Evolutionary conservation across 2,329 filamentous ascomycete genomes (phyloP).

Genomic region (Microcyclosporella mali): DNA sequence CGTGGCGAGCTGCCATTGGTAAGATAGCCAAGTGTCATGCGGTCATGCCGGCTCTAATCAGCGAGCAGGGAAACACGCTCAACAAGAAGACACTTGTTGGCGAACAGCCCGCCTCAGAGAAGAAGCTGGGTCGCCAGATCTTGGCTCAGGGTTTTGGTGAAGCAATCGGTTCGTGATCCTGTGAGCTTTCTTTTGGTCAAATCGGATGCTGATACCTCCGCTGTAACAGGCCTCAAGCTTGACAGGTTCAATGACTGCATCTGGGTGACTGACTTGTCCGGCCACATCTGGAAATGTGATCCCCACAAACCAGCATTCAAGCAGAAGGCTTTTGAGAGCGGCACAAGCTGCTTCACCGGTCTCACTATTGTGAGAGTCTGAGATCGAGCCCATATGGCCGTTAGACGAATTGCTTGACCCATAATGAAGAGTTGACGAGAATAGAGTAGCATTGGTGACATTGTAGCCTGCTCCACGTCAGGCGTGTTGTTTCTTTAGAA

Average conservation of each 20-base stretch:
- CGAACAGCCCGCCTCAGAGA: background rate
- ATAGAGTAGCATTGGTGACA: no score
- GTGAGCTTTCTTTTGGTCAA: no score
- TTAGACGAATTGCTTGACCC: no score
- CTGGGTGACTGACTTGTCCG: conserved; percentile 3
- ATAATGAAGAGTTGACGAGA: no score
- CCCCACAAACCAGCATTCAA: conserved; percentile 3
- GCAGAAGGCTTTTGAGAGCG: conserved; percentile 9
- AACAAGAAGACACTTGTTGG: conserved; percentile 3
- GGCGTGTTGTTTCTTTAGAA: no score
- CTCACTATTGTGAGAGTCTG: conserved; percentile 1
- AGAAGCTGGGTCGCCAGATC: conserved; percentile 1
- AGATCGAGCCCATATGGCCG: no score
- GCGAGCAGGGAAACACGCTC: conserved; percentile 2
- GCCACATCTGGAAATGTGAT: conserved; percentile 11
- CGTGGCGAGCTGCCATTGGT: conserved; percentile 42
- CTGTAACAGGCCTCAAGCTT: conserved; percentile 1
- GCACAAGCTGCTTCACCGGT: conserved; percentile 5
- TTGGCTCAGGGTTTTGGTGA: background rate
- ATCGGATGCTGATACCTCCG: no score
- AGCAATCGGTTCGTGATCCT: background rate
- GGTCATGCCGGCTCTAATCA: no score
- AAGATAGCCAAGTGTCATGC: no score
- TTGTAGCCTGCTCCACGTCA: no score
- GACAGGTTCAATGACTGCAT: conserved; percentile 2